Evolutionary conservation across 495 filamentous ascomycete genomes (phyloP).

Genomic region (Podospora appendiculata): DNA sequence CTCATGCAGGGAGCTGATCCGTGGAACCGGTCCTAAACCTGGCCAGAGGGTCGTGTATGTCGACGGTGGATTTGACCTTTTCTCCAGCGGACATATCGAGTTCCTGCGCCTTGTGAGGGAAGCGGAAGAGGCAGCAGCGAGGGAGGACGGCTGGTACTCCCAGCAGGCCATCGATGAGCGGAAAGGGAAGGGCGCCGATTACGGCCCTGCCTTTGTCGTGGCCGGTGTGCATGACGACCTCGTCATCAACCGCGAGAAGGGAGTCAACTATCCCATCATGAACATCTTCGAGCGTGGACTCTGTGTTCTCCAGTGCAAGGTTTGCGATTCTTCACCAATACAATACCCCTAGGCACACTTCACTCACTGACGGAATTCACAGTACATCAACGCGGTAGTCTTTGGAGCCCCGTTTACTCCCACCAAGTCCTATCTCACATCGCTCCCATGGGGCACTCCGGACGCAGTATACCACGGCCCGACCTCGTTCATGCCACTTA

Average conservation of each 20-base stretch:
- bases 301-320: conserved; percentile 88
- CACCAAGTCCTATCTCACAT: conserved; percentile 62
- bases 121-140: conserved; percentile 59
- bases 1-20: conserved; percentile 54
- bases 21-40: conserved; percentile 55
- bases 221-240: conserved; percentile 90
- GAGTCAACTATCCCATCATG: conserved; percentile 98
- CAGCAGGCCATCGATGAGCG: conserved; percentile 53
- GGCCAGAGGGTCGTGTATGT: conserved; percentile 90
- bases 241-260: conserved; percentile 92
- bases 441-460: conserved; percentile 67
- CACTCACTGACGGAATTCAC: conserved; percentile 1
- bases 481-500: conserved; percentile 81
- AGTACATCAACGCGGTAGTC: conserved; percentile 83
- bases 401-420: conserved; percentile 87
- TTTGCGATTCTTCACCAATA: conserved; percentile 30
- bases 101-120: conserved; percentile 72
- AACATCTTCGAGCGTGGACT: conserved; percentile 95
- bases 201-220: conserved; percentile 74
- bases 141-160: conserved; percentile 64
- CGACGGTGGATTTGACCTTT: conserved; percentile 94
- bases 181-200: conserved; percentile 58
- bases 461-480: conserved; percentile 90
- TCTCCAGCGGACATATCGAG: conserved; percentile 93
- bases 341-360: neutral